Percentiles rank a stretch among this genome's conserved stretches.
Evolutionary conservation across 1,284 basidiomycete species (phyloP).

Genomic region (Trametes sp.): DNA sequence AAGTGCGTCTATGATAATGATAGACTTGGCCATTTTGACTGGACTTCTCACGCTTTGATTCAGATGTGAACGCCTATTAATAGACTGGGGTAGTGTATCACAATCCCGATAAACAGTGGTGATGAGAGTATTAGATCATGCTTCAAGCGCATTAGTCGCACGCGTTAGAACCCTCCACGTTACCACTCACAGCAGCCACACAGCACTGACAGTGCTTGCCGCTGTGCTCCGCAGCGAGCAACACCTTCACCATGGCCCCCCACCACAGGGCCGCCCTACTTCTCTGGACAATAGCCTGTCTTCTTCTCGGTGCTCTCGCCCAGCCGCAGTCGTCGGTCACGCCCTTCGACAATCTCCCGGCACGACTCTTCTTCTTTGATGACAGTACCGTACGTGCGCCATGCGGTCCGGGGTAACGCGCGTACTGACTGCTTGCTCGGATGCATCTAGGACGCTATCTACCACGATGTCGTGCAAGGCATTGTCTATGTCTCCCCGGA

Average conservation of each 20-base stretch:
- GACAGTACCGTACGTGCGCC: constrained; percentile 75
- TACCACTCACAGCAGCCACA: constrained; percentile 20
- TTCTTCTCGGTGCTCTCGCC: constrained; percentile 40
- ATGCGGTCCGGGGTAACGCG: constrained; percentile 22
- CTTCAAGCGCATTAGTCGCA: constrained; percentile 1
- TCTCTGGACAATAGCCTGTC: constrained; percentile 42
- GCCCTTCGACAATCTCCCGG: constrained; percentile 78
- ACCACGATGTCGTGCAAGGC: constrained; percentile 79
- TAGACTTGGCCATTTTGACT: too few relatives aligned
- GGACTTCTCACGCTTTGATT: too few relatives aligned
- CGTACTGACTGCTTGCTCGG: constrained; percentile 3
- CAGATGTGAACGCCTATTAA: neutral
- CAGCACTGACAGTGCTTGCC: constrained; percentile 13
- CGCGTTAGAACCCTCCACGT: constrained; percentile 16
- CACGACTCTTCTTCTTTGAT: constrained; percentile 91
- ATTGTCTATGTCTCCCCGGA: constrained; percentile 85
- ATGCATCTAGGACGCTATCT: constrained; percentile 72
- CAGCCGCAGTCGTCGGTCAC: constrained; percentile 54
- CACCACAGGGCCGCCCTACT: constrained; percentile 45
- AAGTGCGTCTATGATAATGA: too few relatives aligned
- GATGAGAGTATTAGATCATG: neutral
- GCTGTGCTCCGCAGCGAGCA: constrained; percentile 36
- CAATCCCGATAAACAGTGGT: neutral
- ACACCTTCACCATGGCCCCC: constrained; percentile 44
- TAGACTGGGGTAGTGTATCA: neutral